A percentile compares a stretch with the other conserved stretches of the same genome.
These are phyloP conservation scores for Anaeromyces robustus DNA, from an alignment of 192 early-diverging fungal species.

Conservation along the genomic window DNA sequence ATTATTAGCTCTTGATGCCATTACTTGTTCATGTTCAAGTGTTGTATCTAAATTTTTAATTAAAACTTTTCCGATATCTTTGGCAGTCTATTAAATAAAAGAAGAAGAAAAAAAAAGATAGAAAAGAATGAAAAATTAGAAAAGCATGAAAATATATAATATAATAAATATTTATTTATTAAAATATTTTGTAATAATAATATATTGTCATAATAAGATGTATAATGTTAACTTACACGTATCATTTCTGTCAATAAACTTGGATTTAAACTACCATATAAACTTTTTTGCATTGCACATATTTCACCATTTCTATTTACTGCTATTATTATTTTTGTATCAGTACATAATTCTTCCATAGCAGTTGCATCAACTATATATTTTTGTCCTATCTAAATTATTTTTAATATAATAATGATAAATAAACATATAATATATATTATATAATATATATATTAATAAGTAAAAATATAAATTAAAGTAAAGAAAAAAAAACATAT, in stretches of 20 bases:
- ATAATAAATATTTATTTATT: no score
- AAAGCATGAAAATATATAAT: no score
- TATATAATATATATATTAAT: no score
- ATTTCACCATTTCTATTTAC: slow-evolving; percentile 67
- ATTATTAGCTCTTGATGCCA: background rate
- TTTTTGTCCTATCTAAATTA: slow-evolving; percentile 54
- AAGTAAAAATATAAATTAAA: no score
- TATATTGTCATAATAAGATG: no score
- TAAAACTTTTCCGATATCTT: background rate
- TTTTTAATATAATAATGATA: no score
- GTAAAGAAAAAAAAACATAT: no score
- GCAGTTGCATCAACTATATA: slow-evolving; percentile 78
- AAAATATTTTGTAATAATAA: no score
- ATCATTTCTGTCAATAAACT: slow-evolving; percentile 66
- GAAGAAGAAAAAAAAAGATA: no score
- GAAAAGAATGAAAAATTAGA: no score
- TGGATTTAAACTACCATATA: slow-evolving; percentile 56
- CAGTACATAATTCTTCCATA: slow-evolving; percentile 76
- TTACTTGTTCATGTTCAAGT: background rate
- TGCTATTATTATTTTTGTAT: slow-evolving; percentile 59
- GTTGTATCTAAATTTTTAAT: background rate
- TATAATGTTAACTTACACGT: no score
- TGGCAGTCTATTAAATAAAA: background rate
- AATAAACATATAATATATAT: no score
- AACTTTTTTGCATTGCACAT: slow-evolving; percentile 76